A percentile compares a stretch with the other conserved stretches of the same genome.
These are phyloP conservation scores for Kokia cookei DNA, from an alignment of 441 rosid genomes.

Conservation along the genomic window DNA sequence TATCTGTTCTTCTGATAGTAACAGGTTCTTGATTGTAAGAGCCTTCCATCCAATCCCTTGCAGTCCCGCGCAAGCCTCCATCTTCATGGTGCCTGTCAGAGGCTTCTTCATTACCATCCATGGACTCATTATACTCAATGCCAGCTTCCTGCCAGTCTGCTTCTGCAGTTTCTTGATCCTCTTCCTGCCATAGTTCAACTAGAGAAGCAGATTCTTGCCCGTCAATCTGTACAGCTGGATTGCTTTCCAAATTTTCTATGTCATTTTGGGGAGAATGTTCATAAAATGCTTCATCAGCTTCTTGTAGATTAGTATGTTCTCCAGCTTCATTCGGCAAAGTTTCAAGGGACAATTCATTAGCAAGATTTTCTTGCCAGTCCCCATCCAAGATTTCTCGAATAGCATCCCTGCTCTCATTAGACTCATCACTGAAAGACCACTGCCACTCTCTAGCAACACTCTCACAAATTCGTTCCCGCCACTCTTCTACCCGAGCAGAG, in stretches of 20 bases:
- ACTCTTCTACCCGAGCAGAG: slow-evolving; percentile 32
- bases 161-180: slow-evolving; percentile 34
- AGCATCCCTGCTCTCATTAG: slow-evolving; percentile 29
- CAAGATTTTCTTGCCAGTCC: slow-evolving; percentile 19
- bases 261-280: slow-evolving; percentile 28
- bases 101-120: slow-evolving; percentile 31
- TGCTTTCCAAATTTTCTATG: slow-evolving; percentile 25
- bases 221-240: slow-evolving; percentile 23
- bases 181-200: slow-evolving; percentile 34
- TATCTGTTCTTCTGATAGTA: slow-evolving; percentile 39
- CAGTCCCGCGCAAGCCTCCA: slow-evolving; percentile 40
- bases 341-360: slow-evolving; percentile 19
- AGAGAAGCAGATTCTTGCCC: slow-evolving; percentile 25
- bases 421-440: slow-evolving; percentile 22
- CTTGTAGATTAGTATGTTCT: slow-evolving; percentile 16
- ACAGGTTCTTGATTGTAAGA: slow-evolving; percentile 44
- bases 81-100: slow-evolving; percentile 27
- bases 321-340: slow-evolving; percentile 24
- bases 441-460: slow-evolving; percentile 30
- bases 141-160: slow-evolving; percentile 33
- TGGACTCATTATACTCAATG: slow-evolving; percentile 34
- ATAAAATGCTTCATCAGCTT: slow-evolving; percentile 24
- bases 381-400: slow-evolving; percentile 23
- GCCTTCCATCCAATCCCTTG: slow-evolving; percentile 51
- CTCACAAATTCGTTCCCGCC: slow-evolving; percentile 36